Base-by-base conservation (phyloP, 257 asterid genomes). In the Lycium ferocissimum region DNA sequence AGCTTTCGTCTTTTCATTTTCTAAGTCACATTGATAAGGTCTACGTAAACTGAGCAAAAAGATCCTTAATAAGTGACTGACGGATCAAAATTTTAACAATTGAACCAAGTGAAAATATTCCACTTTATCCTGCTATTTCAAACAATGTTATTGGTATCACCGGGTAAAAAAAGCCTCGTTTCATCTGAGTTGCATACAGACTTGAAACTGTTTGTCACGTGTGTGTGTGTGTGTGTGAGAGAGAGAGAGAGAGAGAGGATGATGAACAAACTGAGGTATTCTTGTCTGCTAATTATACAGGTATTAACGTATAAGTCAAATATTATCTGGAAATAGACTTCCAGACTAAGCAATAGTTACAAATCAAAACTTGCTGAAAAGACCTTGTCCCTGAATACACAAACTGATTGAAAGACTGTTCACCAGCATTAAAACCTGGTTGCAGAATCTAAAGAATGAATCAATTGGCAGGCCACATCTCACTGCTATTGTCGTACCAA, bases 371-470 rank as follows among this genome's bases (percentile, higher is more conserved):
- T 81, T 45, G 62, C 22, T 62, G 1, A 26, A 26, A 65, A 65
- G 17, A 65, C 40, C 43, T 65, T 26, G 72, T 65, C 81, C 81
- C 63, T 20, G 82, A 51, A 26, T 11, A 51, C 82, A 75, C 61
- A 33, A 37, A 58, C 37, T 59, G 49, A 49, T n/a, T 62, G 12
- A 66, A 43, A 81, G 75, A 62, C 38, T 59, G 20, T 7, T 38
- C 75, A 49, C 61, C 72, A 62, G 76, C 20, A 81, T 7, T 49
- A 81, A 13, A 61, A 81, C 57, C 75, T 61, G 70, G 84, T 85
- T 69, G 80, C 70, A 84, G 70, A 47, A 71, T 87, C 84, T 47
- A 92, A 93, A 92, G 94, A 93, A 93, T 94, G 91, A 95, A 95
- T 80, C 71, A 95, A 95, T 92, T 83, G 83, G 45, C 87, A 83